phyloP scores from a whole-genome alignment of 495 filamentous ascomycete genomes.

The Trypethelium eluteriae region DNA sequence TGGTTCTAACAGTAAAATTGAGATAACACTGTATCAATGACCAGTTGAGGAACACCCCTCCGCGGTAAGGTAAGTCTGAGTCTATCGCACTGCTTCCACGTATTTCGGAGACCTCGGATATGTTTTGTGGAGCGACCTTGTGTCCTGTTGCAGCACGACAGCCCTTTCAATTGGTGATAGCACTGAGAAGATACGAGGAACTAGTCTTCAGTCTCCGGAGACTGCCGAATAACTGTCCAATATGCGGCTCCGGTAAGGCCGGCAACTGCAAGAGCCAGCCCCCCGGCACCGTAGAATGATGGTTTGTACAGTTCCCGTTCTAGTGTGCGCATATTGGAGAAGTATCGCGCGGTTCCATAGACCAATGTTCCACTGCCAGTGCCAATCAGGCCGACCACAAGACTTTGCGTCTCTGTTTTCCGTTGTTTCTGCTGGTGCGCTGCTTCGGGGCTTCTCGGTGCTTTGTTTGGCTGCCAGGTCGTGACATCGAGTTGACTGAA shows the following conservation, averaged over 20 bases:
- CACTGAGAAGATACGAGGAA: background rate
- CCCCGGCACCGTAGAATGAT: background rate
- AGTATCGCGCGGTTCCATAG: slow-evolving; percentile 31
- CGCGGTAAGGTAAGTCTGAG: too few species aligned
- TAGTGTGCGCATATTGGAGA: slow-evolving; percentile 24
- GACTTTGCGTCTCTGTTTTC: background rate
- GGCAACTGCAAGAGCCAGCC: background rate
- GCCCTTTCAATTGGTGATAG: background rate
- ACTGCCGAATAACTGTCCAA: background rate
- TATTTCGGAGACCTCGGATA: too few species aligned
- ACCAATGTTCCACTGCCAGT: slow-evolving; percentile 24
- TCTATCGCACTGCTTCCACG: too few species aligned
- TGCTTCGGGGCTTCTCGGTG: background rate
- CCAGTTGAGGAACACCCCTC: too few species aligned
- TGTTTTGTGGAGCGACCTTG: too few species aligned
- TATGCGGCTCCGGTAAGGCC: background rate
- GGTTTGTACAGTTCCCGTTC: slow-evolving; percentile 28
- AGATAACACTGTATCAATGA: too few species aligned
- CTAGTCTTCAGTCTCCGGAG: background rate
- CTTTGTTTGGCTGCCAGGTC: background rate
- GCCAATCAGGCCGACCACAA: slow-evolving; percentile 17
- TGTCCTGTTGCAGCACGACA: background rate
- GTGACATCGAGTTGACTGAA: slow-evolving; percentile 20
- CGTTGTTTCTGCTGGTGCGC: background rate
- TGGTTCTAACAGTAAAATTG: too few species aligned